Evolutionary conservation across 768 basidiomycete genomes (phyloP), one percentile per base, ranked within the genome.

Genomic region (Boletus tomentosulus): DNA sequence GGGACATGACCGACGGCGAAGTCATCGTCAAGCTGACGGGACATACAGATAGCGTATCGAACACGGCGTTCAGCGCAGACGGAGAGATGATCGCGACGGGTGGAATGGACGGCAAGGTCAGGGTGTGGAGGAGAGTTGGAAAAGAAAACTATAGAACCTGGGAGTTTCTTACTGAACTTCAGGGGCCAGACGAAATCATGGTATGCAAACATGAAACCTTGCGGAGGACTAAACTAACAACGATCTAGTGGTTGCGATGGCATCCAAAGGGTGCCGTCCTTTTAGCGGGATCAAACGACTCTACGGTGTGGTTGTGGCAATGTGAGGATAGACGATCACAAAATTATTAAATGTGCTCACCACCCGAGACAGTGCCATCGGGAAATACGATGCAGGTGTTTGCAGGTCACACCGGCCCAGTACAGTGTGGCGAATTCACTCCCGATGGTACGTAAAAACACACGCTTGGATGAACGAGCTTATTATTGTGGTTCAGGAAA

Each of bases 271-370:
- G 95, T 6, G 72, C 76, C 37, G 87, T 96, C 2, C 79, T 99
- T 0, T 78, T 98, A 5, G 93, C 90, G 1, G 97, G 97, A 39
- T 88, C 91, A 8, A 92, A 96, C 60, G 96, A 98, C 70, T 81
- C 87, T 7, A 96, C 90, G 1, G 84, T 93, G 25, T 99, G 97
- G 97, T 75, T 99, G 59, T 99, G 94, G 94, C 92, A 98, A 76
- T 74, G 96, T 97, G 70, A 62, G 87, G 72, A n/a, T 7, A n/a
- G n/a, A 48, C 24, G 27, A 28, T 8, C 6, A 31, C 3, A n/a
- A 22, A 10, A 7, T n/a, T 9, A 22, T n/a, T 41, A 38, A 9
- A 46, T 24, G 1, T 35, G 10, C 48, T 61, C 8, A 60, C 33
- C 46, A 49, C 45, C 8, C 25, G 31, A 46, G 46, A 53, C 67